Evolutionary conservation across 192 early-diverging fungal genomes (phyloP), one percentile per base, ranked within the genome.

Genomic region (Gaertneriomyces semiglobifer): DNA sequence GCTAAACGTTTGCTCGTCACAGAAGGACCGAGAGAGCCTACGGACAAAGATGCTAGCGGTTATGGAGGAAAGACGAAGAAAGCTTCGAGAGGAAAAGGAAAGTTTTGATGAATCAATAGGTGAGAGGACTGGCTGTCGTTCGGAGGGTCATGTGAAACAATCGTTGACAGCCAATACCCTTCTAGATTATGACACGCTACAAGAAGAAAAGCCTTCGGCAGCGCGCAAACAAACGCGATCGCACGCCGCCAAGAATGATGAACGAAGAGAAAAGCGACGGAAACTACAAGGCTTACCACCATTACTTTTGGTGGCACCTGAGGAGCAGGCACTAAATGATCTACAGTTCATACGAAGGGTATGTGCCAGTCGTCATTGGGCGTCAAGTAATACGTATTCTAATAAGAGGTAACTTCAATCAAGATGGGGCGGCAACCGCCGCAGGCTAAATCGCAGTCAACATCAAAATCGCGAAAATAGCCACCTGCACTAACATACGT

Each of bases 31-130:
- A 70, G 86, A 91, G 60, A 82, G 79, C 4, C 62, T 93, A 14
- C 77, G 84, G 46, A 90, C 92, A 39, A 86, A 85, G 70, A 85
- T 95, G 69, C 79, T 91, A 58, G 76, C 78, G 18, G 84, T 81
- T 14, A 81, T 95, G 40, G 93, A 95, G 62, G 88, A 88, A 25
- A 86, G 87, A 48, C 87, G 88, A 62, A 74, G 82, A 42, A 88
- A 88, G 48, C 71, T 93, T 45, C 81, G 82, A 18, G 93, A 95
- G 53, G 93, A 95, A 53, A 88, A 89, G 65, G 93, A 93, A 59
- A 90, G 85, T 68, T 75, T 90, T 79, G 91, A 92, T 67, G 79
- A 91, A 12, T 65, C 76, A n/a, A 79, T 79, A 69, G 85, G 80
- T 86, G 80, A 43, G 18, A 11, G 42, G 55, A 20, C 55, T 11